Conservation (phyloP, 2,329 filamentous ascomycete genomes). For the Endoconidiophora laricicola region DNA sequence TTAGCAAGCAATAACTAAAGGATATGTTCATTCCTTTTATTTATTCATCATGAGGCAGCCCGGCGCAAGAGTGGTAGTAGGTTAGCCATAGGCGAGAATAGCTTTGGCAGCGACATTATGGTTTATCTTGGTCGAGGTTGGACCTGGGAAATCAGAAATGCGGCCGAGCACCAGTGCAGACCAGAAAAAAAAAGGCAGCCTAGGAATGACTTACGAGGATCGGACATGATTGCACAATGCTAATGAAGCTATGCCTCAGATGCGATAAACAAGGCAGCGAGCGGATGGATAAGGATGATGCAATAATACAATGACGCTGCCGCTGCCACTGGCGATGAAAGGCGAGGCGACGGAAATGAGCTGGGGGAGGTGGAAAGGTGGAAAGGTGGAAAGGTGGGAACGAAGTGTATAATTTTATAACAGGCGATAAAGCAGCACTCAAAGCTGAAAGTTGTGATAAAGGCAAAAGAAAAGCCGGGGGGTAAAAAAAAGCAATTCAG, state of each 20-base stretch:
- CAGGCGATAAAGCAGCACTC: no score
- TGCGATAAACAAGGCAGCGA: no score
- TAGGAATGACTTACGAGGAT: slow-evolving; percentile 7
- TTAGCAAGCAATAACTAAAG: no score
- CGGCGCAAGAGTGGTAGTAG: background rate
- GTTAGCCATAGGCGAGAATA: background rate
- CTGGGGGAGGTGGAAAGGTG: background rate
- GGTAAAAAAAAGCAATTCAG: background rate
- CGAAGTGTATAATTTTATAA: background rate
- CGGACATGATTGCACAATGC: slow-evolving; percentile 8
- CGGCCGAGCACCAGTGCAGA: background rate
- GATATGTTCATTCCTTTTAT: no score
- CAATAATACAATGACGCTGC: background rate
- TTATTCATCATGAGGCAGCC: no score
- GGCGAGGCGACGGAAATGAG: background rate
- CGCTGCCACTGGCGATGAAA: background rate
- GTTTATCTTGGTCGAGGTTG: background rate
- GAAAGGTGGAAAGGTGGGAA: background rate
- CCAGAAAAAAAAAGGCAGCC: background rate
- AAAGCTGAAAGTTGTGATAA: background rate
- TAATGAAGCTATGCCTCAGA: no score
- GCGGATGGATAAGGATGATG: background rate
- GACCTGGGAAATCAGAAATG: background rate
- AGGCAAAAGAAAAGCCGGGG: background rate
- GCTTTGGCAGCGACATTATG: no score